phyloP scores from a whole-genome alignment of 2,329 filamentous ascomycete genomes.

The Fusarium sp. region DNA sequence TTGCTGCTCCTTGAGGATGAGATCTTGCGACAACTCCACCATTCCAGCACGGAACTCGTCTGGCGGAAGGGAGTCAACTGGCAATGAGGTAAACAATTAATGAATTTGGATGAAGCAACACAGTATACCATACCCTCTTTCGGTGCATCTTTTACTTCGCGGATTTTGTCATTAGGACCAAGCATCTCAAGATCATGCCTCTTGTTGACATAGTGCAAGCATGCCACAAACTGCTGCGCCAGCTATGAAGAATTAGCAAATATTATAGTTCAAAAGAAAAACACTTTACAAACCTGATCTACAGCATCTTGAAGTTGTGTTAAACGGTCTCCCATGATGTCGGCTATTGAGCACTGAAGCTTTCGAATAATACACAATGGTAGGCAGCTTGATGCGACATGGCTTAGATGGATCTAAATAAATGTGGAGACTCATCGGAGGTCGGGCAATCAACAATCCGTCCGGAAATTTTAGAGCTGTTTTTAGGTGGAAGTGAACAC shows the following conservation, averaged over 20 bases:
- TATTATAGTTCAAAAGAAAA: fast-evolving
- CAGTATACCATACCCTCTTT: constrained; percentile 58
- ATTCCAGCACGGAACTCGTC: constrained; percentile 75
- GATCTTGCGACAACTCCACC: constrained; percentile 78
- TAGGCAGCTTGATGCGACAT: background rate
- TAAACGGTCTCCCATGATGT: constrained; percentile 77
- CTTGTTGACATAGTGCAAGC: constrained; percentile 72
- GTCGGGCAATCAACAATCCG: constrained; percentile 49
- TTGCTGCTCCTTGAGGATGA: constrained; percentile 84
- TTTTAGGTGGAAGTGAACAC: constrained; percentile 51
- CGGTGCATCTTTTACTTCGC: constrained; percentile 66
- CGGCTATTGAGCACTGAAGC: constrained; percentile 6
- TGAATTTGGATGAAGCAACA: background rate
- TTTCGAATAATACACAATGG: constrained; percentile 2
- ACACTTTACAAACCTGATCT: constrained; percentile 70
- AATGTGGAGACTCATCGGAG: constrained; percentile 38
- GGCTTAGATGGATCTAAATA: background rate
- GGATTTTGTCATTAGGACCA: constrained; percentile 66
- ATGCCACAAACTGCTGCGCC: constrained; percentile 74
- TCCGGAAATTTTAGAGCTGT: constrained; percentile 27
- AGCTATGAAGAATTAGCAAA: constrained; percentile 59
- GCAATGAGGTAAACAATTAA: constrained; percentile 6
- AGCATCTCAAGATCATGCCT: constrained; percentile 75
- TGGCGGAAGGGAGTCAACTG: constrained; percentile 70
- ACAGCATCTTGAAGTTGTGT: constrained; percentile 88